Conservation (phyloP, 1,284 basidiomycete genomes). For the Melampsora larici-populina region DNA sequence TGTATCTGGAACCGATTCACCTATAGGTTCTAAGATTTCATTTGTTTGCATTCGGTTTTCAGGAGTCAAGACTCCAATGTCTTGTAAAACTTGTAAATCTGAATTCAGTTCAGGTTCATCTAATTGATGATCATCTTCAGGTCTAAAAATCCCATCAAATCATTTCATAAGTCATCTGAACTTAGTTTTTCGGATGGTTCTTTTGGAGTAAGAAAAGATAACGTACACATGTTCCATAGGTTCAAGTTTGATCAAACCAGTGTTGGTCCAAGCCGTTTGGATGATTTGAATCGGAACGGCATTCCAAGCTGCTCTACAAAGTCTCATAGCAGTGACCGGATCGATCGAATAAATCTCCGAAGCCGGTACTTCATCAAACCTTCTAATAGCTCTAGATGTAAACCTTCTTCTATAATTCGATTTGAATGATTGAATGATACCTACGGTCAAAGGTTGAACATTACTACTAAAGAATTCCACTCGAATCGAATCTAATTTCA, state of each 20-base stretch:
- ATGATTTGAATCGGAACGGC: not conserved
- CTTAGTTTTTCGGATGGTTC: too few species aligned
- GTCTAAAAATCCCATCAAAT: too few species aligned
- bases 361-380: not conserved
- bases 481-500: not conserved
- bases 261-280: not conserved
- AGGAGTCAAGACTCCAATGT: not conserved
- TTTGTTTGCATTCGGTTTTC: not conserved
- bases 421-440: not conserved
- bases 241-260: not conserved
- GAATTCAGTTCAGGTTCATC: not conserved
- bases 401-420: not conserved
- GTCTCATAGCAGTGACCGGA: not conserved
- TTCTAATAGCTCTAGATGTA: not conserved
- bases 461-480: not conserved
- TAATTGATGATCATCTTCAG: too few species aligned
- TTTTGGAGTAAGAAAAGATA: too few species aligned
- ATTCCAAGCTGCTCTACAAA: not conserved
- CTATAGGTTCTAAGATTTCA: not conserved
- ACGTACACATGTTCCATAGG: too few species aligned
- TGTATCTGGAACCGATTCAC: not conserved
- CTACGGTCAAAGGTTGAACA: not conserved
- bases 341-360: conserved; percentile 1
- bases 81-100: not conserved
- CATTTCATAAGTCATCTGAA: too few species aligned